Conservation (phyloP, 2,329 filamentous ascomycete genomes). For the Aspergillus brasiliensis region DNA sequence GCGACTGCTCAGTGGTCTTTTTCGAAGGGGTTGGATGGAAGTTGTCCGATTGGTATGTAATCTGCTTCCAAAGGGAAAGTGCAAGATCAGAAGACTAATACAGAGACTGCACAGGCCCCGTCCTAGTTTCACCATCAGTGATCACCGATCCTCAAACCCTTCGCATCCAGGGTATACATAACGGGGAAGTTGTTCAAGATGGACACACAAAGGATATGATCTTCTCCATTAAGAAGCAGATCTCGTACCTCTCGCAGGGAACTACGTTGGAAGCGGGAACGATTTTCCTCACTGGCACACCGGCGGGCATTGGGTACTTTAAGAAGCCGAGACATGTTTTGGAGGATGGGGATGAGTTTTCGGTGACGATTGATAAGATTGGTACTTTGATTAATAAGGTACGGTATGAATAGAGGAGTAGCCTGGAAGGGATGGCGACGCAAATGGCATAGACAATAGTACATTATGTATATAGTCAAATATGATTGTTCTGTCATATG, state of each 20-base stretch:
- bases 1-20: conserved; percentile 27
- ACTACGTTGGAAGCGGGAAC: conserved; percentile 30
- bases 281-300: conserved; percentile 30
- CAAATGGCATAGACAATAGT: not conserved
- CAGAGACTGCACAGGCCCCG: conserved; percentile 20
- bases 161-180: conserved; percentile 41
- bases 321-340: conserved; percentile 27
- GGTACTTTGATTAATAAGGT: conserved; percentile 35
- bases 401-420: conserved; percentile 22
- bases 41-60: conserved; percentile 28
- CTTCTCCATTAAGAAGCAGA: conserved; percentile 42
- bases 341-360: conserved; percentile 32
- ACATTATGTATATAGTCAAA: not conserved
- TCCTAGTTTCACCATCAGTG: conserved; percentile 29
- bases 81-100: not conserved
- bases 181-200: conserved; percentile 46
- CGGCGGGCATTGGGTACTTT: conserved; percentile 38
- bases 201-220: conserved; percentile 43
- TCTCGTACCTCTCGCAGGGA: conserved; percentile 44
- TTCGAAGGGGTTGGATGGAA: conserved; percentile 28
- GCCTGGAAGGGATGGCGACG: not conserved
- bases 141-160: conserved; percentile 33
- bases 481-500: not conserved
- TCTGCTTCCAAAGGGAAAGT: not conserved
- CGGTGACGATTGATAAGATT: conserved; percentile 32